Conservation (phyloP, 2,329 filamentous ascomycete genomes). For the Neoscytalidium dimidiatum region DNA sequence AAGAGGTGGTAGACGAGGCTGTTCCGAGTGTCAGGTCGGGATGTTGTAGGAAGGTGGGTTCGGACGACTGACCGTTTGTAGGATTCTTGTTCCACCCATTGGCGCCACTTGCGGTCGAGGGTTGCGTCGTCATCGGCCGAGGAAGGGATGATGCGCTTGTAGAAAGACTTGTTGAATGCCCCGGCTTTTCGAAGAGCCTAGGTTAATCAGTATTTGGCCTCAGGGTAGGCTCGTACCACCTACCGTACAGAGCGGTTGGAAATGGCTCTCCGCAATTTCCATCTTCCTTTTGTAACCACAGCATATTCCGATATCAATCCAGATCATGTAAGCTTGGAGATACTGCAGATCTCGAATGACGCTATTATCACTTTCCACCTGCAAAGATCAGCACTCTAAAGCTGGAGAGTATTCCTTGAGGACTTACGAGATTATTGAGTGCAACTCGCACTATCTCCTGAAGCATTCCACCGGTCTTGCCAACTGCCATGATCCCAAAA, state of each 20-base stretch:
- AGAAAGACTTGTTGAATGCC: constrained; percentile 59
- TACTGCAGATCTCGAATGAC: constrained; percentile 50
- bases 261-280: constrained; percentile 61
- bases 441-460: constrained; percentile 35
- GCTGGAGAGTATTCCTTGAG: background rate
- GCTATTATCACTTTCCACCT: constrained; percentile 33
- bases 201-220: background rate
- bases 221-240: background rate
- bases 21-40: constrained; percentile 46
- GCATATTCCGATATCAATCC: constrained; percentile 58
- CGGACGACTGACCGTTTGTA: constrained; percentile 39
- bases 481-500: constrained; percentile 34
- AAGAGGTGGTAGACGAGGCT: constrained; percentile 68
- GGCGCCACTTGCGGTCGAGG: constrained; percentile 65
- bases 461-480: constrained; percentile 31
- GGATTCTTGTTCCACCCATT: constrained; percentile 65
- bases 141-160: constrained; percentile 53
- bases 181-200: constrained; percentile 56
- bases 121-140: constrained; percentile 57
- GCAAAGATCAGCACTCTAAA: background rate
- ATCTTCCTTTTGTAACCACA: constrained; percentile 61
- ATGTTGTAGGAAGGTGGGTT: constrained; percentile 17
- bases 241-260: constrained; percentile 53
- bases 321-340: constrained; percentile 53
- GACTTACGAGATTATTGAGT: constrained; percentile 26